Percentiles rank a stretch among this genome's conserved stretches.
Conservation (phyloP, 345 rosid species). For the Firmiana major region DNA sequence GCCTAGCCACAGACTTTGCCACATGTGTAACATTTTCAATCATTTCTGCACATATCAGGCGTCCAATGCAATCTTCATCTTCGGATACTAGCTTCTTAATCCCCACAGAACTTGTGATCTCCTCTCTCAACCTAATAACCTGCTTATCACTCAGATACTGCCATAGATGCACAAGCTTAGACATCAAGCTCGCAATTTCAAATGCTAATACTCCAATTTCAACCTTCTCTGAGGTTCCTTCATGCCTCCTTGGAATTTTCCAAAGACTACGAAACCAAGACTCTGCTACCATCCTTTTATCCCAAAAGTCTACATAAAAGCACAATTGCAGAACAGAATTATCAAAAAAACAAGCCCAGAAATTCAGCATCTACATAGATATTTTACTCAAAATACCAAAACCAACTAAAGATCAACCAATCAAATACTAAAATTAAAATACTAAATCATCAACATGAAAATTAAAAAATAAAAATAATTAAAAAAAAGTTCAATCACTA, state of each 20-base stretch:
- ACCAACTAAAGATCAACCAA: neutral
- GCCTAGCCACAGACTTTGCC: constrained; percentile 70
- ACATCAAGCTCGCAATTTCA: constrained; percentile 84
- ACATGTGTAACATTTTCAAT: constrained; percentile 58
- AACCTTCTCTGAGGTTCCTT: constrained; percentile 50
- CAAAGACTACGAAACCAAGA: constrained; percentile 86
- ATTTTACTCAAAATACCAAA: neutral
- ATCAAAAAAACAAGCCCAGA: constrained; percentile 4
- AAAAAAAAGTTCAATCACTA: neutral
- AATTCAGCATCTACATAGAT: neutral
- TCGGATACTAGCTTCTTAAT: constrained; percentile 79
- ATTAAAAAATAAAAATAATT: neutral
- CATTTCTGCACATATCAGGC: constrained; percentile 64
- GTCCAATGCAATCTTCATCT: constrained; percentile 63
- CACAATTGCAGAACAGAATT: neutral
- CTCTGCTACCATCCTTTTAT: constrained; percentile 66
- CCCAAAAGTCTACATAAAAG: constrained; percentile 13
- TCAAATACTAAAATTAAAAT: neutral
- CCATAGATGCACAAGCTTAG: constrained; percentile 88
- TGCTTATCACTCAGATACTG: constrained; percentile 85
- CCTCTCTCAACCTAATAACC: constrained; percentile 63
- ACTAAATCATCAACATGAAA: neutral
- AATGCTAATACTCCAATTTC: constrained; percentile 77
- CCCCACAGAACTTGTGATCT: constrained; percentile 59
- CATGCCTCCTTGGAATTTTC: constrained; percentile 59